phyloP scores from a whole-genome alignment of 805 yeast genomes.

The Lipomyces sp. region DNA sequence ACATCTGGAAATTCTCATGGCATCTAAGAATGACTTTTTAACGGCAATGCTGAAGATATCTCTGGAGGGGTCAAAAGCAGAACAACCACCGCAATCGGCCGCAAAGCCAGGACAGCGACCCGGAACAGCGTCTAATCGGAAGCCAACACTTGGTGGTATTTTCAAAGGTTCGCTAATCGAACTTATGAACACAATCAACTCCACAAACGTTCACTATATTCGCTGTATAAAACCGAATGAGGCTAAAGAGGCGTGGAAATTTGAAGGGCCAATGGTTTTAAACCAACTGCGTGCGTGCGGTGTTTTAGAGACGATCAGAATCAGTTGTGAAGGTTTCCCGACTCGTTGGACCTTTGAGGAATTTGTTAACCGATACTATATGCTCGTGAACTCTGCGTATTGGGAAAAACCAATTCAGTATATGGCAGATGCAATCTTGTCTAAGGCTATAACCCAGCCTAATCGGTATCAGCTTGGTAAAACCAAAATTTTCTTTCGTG shows the following conservation, averaged over 20 bases:
- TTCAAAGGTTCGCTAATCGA: constrained; percentile 91
- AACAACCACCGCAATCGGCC: constrained; percentile 36
- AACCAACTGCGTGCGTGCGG: constrained; percentile 98
- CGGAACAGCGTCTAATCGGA: constrained; percentile 58
- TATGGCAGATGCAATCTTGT: constrained; percentile 72
- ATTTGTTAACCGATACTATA: constrained; percentile 86
- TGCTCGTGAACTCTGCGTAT: constrained; percentile 71
- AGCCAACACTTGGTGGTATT: constrained; percentile 93
- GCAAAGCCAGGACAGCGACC: constrained; percentile 45
- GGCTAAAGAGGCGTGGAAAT: constrained; percentile 91
- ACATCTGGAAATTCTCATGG: constrained; percentile 80
- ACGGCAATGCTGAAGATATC: constrained; percentile 63
- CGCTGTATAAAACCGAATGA: constrained; percentile 98
- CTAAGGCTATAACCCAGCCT: constrained; percentile 63
- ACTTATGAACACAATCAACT: constrained; percentile 87
- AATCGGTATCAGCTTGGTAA: constrained; percentile 86
- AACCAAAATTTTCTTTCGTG: constrained; percentile 92
- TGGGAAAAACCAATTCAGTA: constrained; percentile 63
- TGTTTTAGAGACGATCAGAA: constrained; percentile 93
- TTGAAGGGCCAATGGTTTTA: constrained; percentile 92
- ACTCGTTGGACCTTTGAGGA: constrained; percentile 94
- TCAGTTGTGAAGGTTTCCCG: constrained; percentile 98
- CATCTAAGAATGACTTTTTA: constrained; percentile 69
- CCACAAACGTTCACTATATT: constrained; percentile 94
- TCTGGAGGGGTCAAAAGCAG: constrained; percentile 45